phyloP scores from a whole-genome alignment of 116 monocot genomes.

The Cymodocea nodosa region DNA sequence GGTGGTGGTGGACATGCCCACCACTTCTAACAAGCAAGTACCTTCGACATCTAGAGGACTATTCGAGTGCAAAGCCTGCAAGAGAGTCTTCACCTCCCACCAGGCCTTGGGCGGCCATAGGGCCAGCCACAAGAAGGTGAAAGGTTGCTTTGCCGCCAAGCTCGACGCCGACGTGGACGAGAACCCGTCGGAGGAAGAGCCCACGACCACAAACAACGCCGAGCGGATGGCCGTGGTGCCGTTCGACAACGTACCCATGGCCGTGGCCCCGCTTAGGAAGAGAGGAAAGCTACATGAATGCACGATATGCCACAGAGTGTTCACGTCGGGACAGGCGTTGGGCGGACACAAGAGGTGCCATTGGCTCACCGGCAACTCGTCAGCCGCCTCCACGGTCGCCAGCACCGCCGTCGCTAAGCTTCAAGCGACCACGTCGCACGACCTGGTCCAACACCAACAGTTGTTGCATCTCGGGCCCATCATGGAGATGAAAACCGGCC shows the following conservation, averaged over 20 bases:
- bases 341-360: conserved; percentile 93
- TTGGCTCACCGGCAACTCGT: conserved; percentile 37
- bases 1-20: not conserved
- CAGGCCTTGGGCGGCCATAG: conserved; percentile 95
- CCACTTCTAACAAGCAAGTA: not conserved
- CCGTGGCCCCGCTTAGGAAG: conserved; percentile 25
- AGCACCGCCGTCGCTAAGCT: not conserved
- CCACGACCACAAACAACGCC: not conserved
- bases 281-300: conserved; percentile 67
- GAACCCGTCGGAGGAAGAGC: not conserved
- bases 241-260: conserved; percentile 9
- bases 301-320: conserved; percentile 61
- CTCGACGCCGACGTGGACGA: conserved; percentile 13
- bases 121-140: conserved; percentile 91
- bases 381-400: not conserved
- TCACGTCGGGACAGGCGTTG: conserved; percentile 72
- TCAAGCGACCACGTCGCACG: not conserved
- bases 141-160: conserved; percentile 72
- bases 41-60: conserved; percentile 16
- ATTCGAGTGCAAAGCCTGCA: conserved; percentile 85
- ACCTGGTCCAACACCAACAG: conserved; percentile 3
- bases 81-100: conserved; percentile 76
- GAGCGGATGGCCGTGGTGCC: conserved; percentile 31
- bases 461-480: conserved; percentile 5
- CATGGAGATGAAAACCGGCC: conserved; percentile 22